These are phyloP conservation scores for Yarrowia hollandica DNA, from an alignment of 805 yeast genomes.

Conservation along the genomic window DNA sequence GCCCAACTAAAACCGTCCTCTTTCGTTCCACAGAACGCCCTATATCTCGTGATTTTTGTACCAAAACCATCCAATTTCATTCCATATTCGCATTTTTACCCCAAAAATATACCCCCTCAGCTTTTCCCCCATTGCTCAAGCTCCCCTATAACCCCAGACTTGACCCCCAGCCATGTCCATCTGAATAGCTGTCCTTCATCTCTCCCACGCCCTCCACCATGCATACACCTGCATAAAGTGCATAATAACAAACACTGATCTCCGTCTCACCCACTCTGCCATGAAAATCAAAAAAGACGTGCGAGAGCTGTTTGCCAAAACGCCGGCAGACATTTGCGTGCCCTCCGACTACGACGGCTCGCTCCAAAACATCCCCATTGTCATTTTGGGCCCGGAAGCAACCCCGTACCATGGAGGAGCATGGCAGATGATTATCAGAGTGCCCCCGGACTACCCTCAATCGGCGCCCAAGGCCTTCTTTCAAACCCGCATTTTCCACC, in stretches of 20 bases:
- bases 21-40: no score
- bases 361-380: constrained; percentile 3
- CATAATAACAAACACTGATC: constrained; percentile 1
- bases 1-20: no score
- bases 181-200: no score
- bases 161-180: no score
- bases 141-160: no score
- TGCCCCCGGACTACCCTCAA: constrained; percentile 47
- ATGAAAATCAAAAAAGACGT: constrained; percentile 24
- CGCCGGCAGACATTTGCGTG: constrained; percentile 14
- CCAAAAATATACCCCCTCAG: no score
- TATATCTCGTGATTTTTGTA: no score
- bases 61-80: no score
- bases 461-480: constrained; percentile 50
- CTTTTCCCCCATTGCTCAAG: no score
- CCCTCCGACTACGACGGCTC: constrained; percentile 4
- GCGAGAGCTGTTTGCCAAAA: background rate
- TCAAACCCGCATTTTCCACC: constrained; percentile 38
- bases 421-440: constrained; percentile 47
- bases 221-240: background rate
- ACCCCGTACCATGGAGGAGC: constrained; percentile 49
- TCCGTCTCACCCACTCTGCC: background rate
- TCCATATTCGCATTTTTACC: no score
- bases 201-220: no score
- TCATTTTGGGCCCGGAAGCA: constrained; percentile 44